Conservation (phyloP, 148 eudicot genomes). For the Euryodendron excelsum region DNA sequence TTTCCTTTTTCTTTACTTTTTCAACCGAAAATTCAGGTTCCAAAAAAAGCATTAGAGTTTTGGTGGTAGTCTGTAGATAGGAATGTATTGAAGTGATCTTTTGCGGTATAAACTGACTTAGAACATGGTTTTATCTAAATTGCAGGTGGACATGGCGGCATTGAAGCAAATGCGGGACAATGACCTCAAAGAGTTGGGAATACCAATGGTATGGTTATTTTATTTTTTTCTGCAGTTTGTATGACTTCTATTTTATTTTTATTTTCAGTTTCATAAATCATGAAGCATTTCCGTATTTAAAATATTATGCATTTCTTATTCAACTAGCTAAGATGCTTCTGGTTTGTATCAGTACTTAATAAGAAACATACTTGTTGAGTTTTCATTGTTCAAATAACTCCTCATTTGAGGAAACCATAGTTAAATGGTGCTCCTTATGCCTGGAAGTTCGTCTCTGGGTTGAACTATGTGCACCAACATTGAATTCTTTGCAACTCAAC, state of each 20-base stretch:
- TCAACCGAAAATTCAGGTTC: too few species aligned
- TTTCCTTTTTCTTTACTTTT: too few species aligned
- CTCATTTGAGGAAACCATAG: too few species aligned
- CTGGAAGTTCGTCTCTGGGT: neutral
- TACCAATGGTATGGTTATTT: constrained; percentile 65
- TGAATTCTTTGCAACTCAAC: too few species aligned
- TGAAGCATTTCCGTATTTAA: neutral
- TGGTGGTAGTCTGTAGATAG: neutral
- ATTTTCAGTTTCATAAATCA: neutral
- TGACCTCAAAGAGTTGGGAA: constrained; percentile 86
- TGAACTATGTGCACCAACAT: neutral
- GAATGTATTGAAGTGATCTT: neutral
- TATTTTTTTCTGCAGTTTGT: neutral
- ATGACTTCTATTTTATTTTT: neutral
- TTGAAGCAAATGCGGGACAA: constrained; percentile 78
- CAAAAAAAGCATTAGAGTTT: too few species aligned
- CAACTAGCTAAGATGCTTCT: neutral
- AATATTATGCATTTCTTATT: neutral
- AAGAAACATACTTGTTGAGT: neutral
- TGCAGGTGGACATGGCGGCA: constrained; percentile 81
- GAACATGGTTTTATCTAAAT: neutral
- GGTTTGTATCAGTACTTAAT: neutral
- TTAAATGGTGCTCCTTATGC: too few species aligned
- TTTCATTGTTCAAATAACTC: neutral
- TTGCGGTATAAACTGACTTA: neutral